These are phyloP conservation scores for Phytophthora sojae DNA, from an alignment of 352 stramenopile species.

Conservation along the genomic window DNA sequence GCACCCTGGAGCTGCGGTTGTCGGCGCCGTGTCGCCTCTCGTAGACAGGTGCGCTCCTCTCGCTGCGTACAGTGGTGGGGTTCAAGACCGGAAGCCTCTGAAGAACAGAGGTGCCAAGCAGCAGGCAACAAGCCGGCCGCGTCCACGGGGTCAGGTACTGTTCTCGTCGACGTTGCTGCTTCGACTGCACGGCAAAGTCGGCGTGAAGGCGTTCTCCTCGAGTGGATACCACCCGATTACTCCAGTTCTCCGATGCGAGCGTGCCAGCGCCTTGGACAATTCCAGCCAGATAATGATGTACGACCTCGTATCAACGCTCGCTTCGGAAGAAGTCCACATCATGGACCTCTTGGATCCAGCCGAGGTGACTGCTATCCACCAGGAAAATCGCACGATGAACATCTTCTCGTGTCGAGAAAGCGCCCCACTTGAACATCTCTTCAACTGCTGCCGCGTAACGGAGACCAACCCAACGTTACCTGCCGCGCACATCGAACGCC, in stretches of 20 bases:
- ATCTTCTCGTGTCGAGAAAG: constrained; percentile 44
- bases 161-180: constrained; percentile 61
- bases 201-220: constrained; percentile 47
- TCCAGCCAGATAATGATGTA: constrained; percentile 29
- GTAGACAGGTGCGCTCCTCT: constrained; percentile 50
- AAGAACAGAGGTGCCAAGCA: constrained; percentile 19
- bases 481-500: constrained; percentile 30
- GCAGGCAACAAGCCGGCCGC: constrained; percentile 11
- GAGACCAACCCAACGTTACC: neutral
- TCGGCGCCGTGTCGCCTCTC: constrained; percentile 53
- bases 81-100: neutral
- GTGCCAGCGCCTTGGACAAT: constrained; percentile 4
- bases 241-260: constrained; percentile 48
- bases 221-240: constrained; percentile 56
- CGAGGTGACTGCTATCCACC: constrained; percentile 35
- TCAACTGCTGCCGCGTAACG: neutral
- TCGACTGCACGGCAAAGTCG: constrained; percentile 44
- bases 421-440: constrained; percentile 24
- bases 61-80: constrained; percentile 21
- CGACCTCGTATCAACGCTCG: constrained; percentile 27
- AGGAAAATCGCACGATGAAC: constrained; percentile 32
- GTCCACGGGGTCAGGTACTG: constrained; percentile 16
- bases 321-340: constrained; percentile 10
- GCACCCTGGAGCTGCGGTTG: constrained; percentile 46
- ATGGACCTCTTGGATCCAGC: constrained; percentile 34